Evolutionary conservation across 2,329 filamentous ascomycete genomes (phyloP).

Genomic region (Arthrobotrys iridis): DNA sequence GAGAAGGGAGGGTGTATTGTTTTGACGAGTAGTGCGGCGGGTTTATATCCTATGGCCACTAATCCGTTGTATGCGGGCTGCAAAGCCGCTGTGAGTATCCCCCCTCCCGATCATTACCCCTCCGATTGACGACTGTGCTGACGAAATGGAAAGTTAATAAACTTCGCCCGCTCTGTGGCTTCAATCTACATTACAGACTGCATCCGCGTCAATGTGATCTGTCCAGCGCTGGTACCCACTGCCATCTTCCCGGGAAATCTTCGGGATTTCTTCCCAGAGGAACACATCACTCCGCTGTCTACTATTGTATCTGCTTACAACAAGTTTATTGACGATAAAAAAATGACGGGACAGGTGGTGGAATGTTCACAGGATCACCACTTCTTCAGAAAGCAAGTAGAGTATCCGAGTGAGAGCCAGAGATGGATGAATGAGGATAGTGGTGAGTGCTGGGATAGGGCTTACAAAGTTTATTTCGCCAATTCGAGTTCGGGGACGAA

Average conservation of each 20-base stretch:
- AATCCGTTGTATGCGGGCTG: constrained; percentile 53
- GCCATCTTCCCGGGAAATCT: constrained; percentile 59
- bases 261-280: constrained; percentile 58
- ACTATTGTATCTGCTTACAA: constrained; percentile 61
- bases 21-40: constrained; percentile 61
- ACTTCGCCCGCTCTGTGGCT: constrained; percentile 59
- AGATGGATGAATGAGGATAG: constrained; percentile 59
- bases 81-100: constrained; percentile 46
- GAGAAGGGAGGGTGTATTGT: constrained; percentile 61
- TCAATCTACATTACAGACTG: constrained; percentile 58
- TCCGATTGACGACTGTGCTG: constrained; percentile 56
- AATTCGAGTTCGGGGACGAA: not conserved
- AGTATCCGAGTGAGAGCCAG: constrained; percentile 62
- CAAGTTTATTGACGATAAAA: constrained; percentile 59
- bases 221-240: constrained; percentile 61
- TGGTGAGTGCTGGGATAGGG: constrained; percentile 36
- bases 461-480: constrained; percentile 42
- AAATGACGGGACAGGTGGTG: constrained; percentile 62
- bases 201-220: constrained; percentile 61
- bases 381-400: constrained; percentile 61
- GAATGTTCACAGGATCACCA: constrained; percentile 63
- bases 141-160: constrained; percentile 56
- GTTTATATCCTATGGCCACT: constrained; percentile 58
- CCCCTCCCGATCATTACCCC: constrained; percentile 54
- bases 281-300: constrained; percentile 61